Evolutionary conservation across 2,329 filamentous ascomycete species (phyloP), one percentile per base, ranked within the genome.

Genomic region (Fusarium foetens): DNA sequence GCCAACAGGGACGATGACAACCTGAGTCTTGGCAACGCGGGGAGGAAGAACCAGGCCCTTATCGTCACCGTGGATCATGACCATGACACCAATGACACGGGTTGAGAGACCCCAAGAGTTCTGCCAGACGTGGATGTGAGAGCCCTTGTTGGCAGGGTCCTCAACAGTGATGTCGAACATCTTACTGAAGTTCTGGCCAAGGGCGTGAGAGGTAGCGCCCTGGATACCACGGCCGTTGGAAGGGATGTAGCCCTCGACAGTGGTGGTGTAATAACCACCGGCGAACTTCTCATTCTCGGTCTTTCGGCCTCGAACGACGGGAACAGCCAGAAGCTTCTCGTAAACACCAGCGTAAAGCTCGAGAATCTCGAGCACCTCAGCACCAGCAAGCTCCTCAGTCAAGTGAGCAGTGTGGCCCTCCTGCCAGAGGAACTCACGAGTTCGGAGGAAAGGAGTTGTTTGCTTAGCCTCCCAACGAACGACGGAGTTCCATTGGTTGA

Each of bases 91-190:
- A 74, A 99, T 97, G 63, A 95, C 94, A 80, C 96, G 94, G 60
- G 96, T 99, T 2, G 95, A 98, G 68, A 99, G 89, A 83, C 96
- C 96, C 96, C 96, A 99, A 19, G 94, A 98, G 86, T 99, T 99
- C 83, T 99, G 96, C 95, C 95, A 98, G 63, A 98, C 95, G 79
- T 95, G 86, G 63, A 98, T 85, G 78, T 94, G 91, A 75, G 91
- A 88, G 73, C 93, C 93, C 84, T 93, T 92, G 81, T 96, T 88
- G 67, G 87, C 86, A 29, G 96, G 96, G 79, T 99, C 95, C 82
- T 99, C 95, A 35, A 99, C 94, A 1, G 93, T 97, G 81, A 99
- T 98, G 82, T 96, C 93, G 81, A 98, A 99, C 95, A 99, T 99
- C 85, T 97, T 98, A 82, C 92, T 95, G 85, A 99, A 99, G 85